Evolutionary conservation across 441 rosid genomes (phyloP), one percentile per base, ranked within the genome.

Genomic region (Mallotus repandus): DNA sequence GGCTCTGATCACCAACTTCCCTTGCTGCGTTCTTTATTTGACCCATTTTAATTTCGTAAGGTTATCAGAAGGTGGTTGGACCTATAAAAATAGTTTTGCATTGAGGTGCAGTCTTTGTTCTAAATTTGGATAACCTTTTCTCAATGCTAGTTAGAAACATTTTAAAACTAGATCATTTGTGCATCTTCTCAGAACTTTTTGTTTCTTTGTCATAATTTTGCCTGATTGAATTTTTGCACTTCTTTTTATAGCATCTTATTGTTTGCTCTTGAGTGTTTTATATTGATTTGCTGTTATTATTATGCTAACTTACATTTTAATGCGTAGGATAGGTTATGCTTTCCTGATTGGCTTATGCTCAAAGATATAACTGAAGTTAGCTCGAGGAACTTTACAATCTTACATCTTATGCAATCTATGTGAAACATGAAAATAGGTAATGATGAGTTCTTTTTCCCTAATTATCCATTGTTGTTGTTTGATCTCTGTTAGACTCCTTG

Each of bases 391-490:
- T 77, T 49, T 61, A 69, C 63, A 19, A 60, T 46, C 56, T 76
- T 54, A 64, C 74, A 35, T 38, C 70, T 52, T 66, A 35, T 49
- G 70, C 67, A 66, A 70, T 77, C 74, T 45, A 76, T 59, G 72
- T 72, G 70, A 80, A 84, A 38, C 74, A 81, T 86, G 89, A 84
- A 86, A 78, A 74, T 82, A 64, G 89, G 84, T 86, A 81, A 80
- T 76, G 38, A 32, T 41, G 59, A n/a, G 57, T 57, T 53, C 57
- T 32, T 52, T 70, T 63, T 50, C 38, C 32, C 5, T 38, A 15
- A 18, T 21, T 14, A 8, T 35, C 60, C 25, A 43, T 1, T 35
- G 9, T n/a, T 49, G 21, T 5, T 70, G 19, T 41, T 41, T 63
- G 41, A 66, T 75, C 49, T 62, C 18, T 63, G 4, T 68, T 79